Evolutionary conservation across 768 basidiomycete species (phyloP).

Genomic region (Serendipita vermifera): DNA sequence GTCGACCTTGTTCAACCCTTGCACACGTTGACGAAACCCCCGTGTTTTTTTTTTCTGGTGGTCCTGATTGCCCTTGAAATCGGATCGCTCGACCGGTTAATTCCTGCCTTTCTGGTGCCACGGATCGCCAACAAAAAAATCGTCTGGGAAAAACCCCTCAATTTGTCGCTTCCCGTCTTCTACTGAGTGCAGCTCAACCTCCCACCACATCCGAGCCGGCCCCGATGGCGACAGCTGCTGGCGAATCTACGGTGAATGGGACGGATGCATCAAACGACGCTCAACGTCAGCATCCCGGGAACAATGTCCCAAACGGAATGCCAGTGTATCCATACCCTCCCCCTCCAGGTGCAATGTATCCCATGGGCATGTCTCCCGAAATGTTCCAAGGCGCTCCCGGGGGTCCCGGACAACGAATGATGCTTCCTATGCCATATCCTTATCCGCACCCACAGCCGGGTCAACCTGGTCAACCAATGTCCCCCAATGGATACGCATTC

Average conservation of each 20-base stretch:
- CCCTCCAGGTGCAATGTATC: constrained; percentile 3
- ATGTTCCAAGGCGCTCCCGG: background rate
- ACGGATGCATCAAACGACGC: background rate
- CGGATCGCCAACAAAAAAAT: too few relatives aligned
- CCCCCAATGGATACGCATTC: background rate
- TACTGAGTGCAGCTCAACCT: background rate
- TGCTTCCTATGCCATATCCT: background rate
- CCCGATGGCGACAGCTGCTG: background rate
- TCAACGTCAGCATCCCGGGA: background rate
- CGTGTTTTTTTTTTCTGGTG: background rate
- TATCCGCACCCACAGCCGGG: background rate
- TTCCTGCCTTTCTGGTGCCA: background rate
- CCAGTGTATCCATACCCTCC: background rate
- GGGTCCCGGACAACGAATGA: background rate
- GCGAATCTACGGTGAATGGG: background rate
- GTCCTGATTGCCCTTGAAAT: background rate
- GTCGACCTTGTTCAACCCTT: background rate
- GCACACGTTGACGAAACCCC: background rate
- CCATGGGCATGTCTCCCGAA: background rate
- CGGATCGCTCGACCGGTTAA: background rate
- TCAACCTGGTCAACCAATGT: background rate
- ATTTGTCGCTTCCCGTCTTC: background rate
- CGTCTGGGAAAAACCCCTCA: too few relatives aligned
- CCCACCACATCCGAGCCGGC: background rate
- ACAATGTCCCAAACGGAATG: background rate